Evolutionary conservation across 805 yeast genomes (phyloP).

Genomic region (Candida pini): DNA sequence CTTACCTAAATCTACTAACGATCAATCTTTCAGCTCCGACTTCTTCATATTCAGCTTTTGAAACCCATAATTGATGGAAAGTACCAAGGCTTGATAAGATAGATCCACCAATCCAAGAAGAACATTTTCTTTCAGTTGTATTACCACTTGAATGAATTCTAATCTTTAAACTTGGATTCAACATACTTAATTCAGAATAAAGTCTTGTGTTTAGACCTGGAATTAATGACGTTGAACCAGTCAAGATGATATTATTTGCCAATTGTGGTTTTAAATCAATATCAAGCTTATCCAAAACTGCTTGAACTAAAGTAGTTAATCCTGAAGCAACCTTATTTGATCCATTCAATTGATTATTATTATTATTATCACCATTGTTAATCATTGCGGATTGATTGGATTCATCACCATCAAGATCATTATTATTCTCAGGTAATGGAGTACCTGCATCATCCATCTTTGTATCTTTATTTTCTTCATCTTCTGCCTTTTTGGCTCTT

Average conservation of each 20-base stretch:
- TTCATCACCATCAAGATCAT: conserved; percentile 2
- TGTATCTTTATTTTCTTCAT: conserved; percentile 25
- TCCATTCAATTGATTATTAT: neutral
- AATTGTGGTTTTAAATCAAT: conserved; percentile 79
- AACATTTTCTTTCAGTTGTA: conserved; percentile 67
- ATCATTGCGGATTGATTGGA: conserved; percentile 25
- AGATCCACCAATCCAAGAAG: conserved; percentile 91
- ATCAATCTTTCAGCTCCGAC: conserved; percentile 79
- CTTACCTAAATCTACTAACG: conserved; percentile 72
- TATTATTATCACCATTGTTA: conserved; percentile 18
- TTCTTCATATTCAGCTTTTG: conserved; percentile 80
- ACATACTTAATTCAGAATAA: conserved; percentile 58
- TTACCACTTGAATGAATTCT: conserved; percentile 80
- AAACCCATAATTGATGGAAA: conserved; percentile 93
- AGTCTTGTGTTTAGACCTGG: conserved; percentile 80
- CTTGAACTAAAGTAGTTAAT: conserved; percentile 54
- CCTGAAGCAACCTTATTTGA: conserved; percentile 24
- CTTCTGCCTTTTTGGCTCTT: conserved; percentile 39
- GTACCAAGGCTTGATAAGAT: conserved; percentile 85
- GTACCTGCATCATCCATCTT: conserved; percentile 22
- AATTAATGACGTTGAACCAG: conserved; percentile 76
- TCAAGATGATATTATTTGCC: conserved; percentile 82
- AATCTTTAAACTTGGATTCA: conserved; percentile 80
- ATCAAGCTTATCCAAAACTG: conserved; percentile 55
- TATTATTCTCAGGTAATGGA: no score